Evolutionary conservation across 2,329 filamentous ascomycete genomes (phyloP).

Genomic region (Phaeosphaeriaceae sp.): DNA sequence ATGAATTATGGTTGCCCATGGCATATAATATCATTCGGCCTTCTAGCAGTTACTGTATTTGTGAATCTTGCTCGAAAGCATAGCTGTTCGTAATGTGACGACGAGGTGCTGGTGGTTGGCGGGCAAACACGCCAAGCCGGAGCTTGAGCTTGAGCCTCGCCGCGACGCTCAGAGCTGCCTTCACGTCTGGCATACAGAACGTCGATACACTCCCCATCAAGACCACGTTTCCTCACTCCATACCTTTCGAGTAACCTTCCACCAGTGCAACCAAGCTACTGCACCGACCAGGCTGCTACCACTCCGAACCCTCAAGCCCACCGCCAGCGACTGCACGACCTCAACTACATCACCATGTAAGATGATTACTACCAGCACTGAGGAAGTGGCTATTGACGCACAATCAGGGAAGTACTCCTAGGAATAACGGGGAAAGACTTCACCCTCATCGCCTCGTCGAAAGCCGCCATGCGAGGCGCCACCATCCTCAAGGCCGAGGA

Average conservation of each 20-base stretch:
- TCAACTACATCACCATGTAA: constrained; percentile 41
- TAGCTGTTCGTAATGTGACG: background rate
- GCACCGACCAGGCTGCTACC: background rate
- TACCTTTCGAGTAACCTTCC: background rate
- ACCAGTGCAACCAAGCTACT: background rate
- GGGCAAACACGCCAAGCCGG: constrained; percentile 12
- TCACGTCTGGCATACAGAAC: constrained; percentile 7
- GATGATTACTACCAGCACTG: constrained; percentile 4
- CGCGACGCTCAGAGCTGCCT: constrained; percentile 26
- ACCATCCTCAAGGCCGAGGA: constrained; percentile 94
- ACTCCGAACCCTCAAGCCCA: background rate
- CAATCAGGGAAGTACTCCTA: constrained; percentile 88
- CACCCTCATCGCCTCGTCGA: constrained; percentile 95
- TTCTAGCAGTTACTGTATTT: background rate
- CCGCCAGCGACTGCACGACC: constrained; percentile 14
- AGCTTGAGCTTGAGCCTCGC: constrained; percentile 18
- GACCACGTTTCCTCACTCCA: background rate
- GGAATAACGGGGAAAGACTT: constrained; percentile 99
- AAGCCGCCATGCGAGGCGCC: constrained; percentile 96
- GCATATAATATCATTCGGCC: too few relatives aligned
- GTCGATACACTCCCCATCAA: background rate
- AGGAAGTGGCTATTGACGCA: constrained; percentile 25
- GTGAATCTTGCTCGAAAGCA: background rate
- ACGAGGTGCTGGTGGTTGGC: background rate
- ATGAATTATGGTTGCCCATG: too few relatives aligned